A percentile compares a stretch with the other conserved stretches of the same genome.
phyloP scores from a whole-genome alignment of 164 flowering plant species.

The Vitis rupestris region DNA sequence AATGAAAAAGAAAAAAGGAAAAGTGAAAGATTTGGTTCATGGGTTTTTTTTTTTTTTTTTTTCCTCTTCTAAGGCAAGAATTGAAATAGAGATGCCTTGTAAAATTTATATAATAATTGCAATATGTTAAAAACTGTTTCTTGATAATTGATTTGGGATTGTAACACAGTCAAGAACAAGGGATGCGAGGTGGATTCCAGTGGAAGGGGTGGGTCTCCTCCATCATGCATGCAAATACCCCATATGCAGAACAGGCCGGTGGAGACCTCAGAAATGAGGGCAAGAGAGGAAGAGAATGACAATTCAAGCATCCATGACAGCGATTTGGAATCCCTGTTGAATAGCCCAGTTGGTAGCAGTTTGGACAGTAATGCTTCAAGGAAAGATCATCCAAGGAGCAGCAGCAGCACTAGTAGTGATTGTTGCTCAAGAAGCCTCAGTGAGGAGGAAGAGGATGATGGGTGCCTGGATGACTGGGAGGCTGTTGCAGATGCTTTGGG shows the following conservation, averaged over 20 bases:
- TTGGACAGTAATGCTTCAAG: background rate
- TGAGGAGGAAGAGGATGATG: conserved; percentile 13
- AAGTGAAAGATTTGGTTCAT: too few relatives aligned
- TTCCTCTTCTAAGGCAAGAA: too few relatives aligned
- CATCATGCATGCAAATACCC: too few relatives aligned
- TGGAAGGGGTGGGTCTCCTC: background rate
- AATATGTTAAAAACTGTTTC: too few relatives aligned
- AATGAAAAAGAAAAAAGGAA: too few relatives aligned
- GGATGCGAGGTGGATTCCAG: background rate
- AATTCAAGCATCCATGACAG: background rate
- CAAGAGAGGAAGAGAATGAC: background rate
- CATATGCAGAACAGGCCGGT: too few relatives aligned
- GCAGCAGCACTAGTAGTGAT: conserved; percentile 6
- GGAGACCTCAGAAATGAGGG: background rate
- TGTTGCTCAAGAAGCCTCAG: conserved; percentile 11
- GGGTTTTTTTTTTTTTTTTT: too few relatives aligned
- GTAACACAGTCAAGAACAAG: conserved; percentile 7
- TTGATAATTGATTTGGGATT: background rate
- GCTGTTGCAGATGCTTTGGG: conserved; percentile 25
- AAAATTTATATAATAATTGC: too few relatives aligned
- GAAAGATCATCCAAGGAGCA: background rate
- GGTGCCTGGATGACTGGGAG: conserved; percentile 28
- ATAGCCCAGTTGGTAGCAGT: background rate
- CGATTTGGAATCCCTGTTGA: conserved; percentile 4
- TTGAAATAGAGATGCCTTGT: too few relatives aligned